Conservation (phyloP, 176 grass and related monocot species). For the Oryza australiensis region DNA sequence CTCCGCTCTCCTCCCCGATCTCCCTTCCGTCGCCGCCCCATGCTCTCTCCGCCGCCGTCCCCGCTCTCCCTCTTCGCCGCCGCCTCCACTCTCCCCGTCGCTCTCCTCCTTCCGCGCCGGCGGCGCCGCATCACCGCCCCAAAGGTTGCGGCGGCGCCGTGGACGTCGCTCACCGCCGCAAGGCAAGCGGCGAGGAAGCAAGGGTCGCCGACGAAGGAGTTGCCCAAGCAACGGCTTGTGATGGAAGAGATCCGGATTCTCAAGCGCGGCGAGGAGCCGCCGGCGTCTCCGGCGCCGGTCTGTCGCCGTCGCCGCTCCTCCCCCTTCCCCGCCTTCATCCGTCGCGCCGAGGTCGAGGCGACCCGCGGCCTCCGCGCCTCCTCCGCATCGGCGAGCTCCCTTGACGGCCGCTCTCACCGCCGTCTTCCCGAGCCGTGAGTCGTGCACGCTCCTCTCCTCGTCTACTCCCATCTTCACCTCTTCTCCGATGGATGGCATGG, state of each 20-base stretch:
- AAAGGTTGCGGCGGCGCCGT: not conserved
- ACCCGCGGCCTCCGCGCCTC: conserved; percentile 54
- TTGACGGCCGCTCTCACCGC: conserved; percentile 11
- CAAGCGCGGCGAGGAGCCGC: conserved; percentile 62
- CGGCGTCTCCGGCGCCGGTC: not conserved
- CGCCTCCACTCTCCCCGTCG: no score
- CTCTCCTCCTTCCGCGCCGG: no score
- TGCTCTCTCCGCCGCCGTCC: no score
- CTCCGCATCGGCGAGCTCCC: conserved; percentile 51
- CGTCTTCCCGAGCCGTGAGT: not conserved
- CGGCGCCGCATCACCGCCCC: not conserved
- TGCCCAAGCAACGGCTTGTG: conserved; percentile 20
- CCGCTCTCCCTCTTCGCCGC: no score
- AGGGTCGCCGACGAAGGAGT: conserved; percentile 23
- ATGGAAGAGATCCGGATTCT: conserved; percentile 67
- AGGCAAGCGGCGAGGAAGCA: conserved; percentile 23
- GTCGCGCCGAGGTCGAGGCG: conserved; percentile 36
- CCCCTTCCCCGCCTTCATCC: conserved; percentile 44
- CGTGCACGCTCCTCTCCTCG: not conserved
- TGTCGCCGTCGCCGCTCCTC: conserved; percentile 25
- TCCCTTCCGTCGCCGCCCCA: no score
- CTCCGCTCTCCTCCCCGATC: no score
- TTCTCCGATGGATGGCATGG: not conserved
- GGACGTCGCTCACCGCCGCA: conserved; percentile 14
- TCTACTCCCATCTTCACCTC: not conserved